phyloP scores from a whole-genome alignment of 257 asterid species.

The Cruciata laevipes region DNA sequence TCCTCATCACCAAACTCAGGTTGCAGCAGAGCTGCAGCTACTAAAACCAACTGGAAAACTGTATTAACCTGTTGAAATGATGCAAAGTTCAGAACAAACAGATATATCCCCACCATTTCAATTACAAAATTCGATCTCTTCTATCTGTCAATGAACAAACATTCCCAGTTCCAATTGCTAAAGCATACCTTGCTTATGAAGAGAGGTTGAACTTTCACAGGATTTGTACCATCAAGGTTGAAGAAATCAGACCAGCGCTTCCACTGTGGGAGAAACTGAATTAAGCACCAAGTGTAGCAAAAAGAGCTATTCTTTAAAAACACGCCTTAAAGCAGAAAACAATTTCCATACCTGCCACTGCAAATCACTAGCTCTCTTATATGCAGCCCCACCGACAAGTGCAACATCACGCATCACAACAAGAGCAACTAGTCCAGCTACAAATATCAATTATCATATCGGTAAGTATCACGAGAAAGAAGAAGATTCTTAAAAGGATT shows the following conservation, averaged over 20 bases:
- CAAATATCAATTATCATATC: conserved; percentile 19
- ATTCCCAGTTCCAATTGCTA: not conserved
- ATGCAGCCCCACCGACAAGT: conserved; percentile 81
- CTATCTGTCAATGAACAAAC: not conserved
- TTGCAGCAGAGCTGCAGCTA: conserved; percentile 90
- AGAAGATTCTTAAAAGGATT: not conserved
- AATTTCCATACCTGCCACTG: conserved; percentile 56
- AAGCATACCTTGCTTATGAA: conserved; percentile 74
- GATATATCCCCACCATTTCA: not conserved
- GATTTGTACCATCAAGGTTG: conserved; percentile 66
- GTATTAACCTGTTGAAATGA: conserved; percentile 60
- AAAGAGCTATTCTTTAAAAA: conserved; percentile 1
- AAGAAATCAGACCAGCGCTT: conserved; percentile 68
- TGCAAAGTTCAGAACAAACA: not conserved
- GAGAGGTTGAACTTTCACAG: conserved; percentile 78
- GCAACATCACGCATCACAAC: conserved; percentile 79
- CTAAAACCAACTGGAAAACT: conserved; percentile 70
- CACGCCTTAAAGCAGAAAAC: conserved; percentile 4
- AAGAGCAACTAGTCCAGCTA: conserved; percentile 80
- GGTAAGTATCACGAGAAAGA: not conserved
- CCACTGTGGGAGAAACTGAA: conserved; percentile 38
- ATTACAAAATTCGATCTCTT: not conserved
- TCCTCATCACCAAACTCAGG: conserved; percentile 83
- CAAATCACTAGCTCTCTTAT: conserved; percentile 68
- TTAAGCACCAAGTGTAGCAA: conserved; percentile 14